Evolutionary conservation across 2,329 filamentous ascomycete species (phyloP), one percentile per base, ranked within the genome.

Genomic region (Aspergillus sp.): DNA sequence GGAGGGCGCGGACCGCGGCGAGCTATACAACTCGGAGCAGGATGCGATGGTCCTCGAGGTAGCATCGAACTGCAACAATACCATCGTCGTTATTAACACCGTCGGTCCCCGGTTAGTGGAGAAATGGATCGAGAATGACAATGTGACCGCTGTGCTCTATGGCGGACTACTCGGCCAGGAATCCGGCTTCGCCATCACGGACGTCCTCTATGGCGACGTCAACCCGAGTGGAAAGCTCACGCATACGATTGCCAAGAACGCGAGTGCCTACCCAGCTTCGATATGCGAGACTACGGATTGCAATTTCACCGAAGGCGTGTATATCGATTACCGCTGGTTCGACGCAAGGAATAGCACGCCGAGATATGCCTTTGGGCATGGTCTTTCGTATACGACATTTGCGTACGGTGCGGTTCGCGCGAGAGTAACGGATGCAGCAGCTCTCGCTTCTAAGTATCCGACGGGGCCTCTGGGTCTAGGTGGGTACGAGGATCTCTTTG

Each of bases 111-210:
- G 86, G 1, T 70, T 87, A 0, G 81, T 89, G 0, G 60, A 64
- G 8, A 74, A 76, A 1, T 90, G 84, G 76, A 77, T 85, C 59
- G 82, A 88, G 48, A 81, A 90, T 57, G 75, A 79, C 9, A 89
- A 89, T 60, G 81, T 90, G 27, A 88, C 85, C 0, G 85, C 81
- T 1, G 75, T 89, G 15, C 77, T 90, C 0, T 85, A 85, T 62
- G 86, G 84, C 4, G 86, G 88, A 63, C 75, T 88, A 0, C 86
- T 86, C 0, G 87, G 87, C 0, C 84, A 89, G 65, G 83, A 87
- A 56, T 83, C 82, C 1, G 87, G 87, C 0, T 72, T 75, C 1
- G 81, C 84, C 0, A 66, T 87, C 4, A 80, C 82, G 0, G 77
- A 81, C 1, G 67, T 88, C 8, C 75, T 88, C 0, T 87, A 86